phyloP scores from a whole-genome alignment of 2,329 filamentous ascomycete genomes.

The Aplosporella prunicola region DNA sequence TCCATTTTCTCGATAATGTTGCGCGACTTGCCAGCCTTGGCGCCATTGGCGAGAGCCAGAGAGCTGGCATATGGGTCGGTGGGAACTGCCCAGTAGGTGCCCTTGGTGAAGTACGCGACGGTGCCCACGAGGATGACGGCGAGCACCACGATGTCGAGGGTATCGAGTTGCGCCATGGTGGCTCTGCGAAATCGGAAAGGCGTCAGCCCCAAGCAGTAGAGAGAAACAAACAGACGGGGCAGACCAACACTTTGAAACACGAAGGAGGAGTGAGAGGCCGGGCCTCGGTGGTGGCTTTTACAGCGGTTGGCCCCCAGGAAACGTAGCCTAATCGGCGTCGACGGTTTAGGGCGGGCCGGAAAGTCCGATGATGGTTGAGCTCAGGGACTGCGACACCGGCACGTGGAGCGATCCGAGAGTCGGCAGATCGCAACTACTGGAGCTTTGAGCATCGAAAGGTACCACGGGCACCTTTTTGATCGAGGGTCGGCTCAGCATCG shows the following conservation, averaged over 20 bases:
- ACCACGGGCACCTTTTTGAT: too few species aligned
- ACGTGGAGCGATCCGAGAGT: constrained; percentile 4
- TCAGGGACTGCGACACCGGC: background rate
- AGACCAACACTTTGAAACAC: too few species aligned
- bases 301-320: too few species aligned
- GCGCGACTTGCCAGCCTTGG: constrained; percentile 73
- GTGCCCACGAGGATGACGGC: constrained; percentile 76
- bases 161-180: constrained; percentile 91
- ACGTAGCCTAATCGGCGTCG: constrained; percentile 10
- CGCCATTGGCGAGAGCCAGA: constrained; percentile 55
- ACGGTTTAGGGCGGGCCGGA: constrained; percentile 5
- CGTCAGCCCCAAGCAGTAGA: background rate
- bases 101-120: constrained; percentile 94
- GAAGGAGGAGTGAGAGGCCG: too few species aligned
- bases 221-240: background rate
- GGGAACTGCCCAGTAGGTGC: constrained; percentile 78
- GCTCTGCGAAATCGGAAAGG: constrained; percentile 35
- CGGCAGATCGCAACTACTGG: constrained; percentile 5
- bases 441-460: too few species aligned
- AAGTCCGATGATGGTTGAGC: background rate
- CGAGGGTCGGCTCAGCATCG: too few species aligned
- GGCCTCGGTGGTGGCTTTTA: too few species aligned
- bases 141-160: constrained; percentile 88
- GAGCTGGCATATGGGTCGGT: constrained; percentile 82
- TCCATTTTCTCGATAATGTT: constrained; percentile 96